Evolutionary conservation across 345 rosid genomes (phyloP).

Genomic region (Trapa bicornis): DNA sequence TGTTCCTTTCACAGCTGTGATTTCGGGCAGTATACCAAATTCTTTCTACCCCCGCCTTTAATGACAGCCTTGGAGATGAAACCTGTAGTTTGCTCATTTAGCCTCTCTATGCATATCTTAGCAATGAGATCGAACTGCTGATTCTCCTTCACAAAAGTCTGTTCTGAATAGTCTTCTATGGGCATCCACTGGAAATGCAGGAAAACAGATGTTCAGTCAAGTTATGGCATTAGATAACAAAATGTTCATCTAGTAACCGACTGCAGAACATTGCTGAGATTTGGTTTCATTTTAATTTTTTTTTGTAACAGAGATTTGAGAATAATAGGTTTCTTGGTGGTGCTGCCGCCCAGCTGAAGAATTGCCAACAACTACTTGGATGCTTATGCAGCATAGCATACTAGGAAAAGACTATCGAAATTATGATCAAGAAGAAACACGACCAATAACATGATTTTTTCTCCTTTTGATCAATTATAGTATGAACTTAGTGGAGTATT

Average conservation of each 20-base stretch:
- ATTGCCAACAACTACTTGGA: not conserved
- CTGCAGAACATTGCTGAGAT: too few relatives aligned
- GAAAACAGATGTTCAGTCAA: not conserved
- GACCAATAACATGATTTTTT: not conserved
- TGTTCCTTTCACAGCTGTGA: not conserved
- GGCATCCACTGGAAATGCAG: slow-evolving; percentile 54
- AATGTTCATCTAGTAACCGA: not conserved
- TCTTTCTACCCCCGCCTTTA: slow-evolving; percentile 34
- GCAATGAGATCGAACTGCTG: slow-evolving; percentile 36
- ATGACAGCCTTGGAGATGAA: slow-evolving; percentile 26
- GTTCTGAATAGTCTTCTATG: slow-evolving; percentile 44
- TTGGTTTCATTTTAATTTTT: too few relatives aligned
- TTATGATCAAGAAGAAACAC: not conserved
- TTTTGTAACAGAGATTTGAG: too few relatives aligned
- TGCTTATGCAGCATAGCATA: too few relatives aligned
- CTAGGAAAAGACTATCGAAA: not conserved
- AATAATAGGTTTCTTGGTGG: too few relatives aligned
- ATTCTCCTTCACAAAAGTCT: slow-evolving; percentile 29
- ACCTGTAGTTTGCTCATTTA: slow-evolving; percentile 30
- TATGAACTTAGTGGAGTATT: not conserved
- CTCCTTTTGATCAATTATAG: not conserved
- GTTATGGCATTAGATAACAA: not conserved
- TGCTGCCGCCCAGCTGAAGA: too few relatives aligned
- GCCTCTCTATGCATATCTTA: slow-evolving; percentile 40
- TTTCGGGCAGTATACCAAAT: slow-evolving; percentile 38